Conservation (phyloP, 2,329 filamentous ascomycete genomes). For the Diaporthe sp. region DNA sequence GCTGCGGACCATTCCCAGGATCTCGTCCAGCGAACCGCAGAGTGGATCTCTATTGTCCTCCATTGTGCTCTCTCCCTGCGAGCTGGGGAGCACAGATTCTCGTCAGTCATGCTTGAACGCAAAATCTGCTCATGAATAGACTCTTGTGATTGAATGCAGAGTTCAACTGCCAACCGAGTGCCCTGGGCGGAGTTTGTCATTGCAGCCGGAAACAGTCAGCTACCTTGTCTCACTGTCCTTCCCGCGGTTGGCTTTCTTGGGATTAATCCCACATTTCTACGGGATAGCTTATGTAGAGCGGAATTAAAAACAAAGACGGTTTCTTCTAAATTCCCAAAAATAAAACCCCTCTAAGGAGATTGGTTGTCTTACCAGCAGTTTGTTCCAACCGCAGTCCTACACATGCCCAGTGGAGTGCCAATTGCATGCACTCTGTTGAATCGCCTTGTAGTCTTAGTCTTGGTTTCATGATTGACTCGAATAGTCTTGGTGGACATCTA, state of each 20-base stretch:
- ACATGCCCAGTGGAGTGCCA: neutral
- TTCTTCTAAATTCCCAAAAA: neutral
- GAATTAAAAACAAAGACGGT: neutral
- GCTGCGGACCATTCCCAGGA: neutral
- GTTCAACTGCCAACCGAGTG: neutral
- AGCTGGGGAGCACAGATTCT: neutral
- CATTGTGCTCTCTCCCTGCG: neutral
- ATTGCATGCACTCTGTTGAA: too few species aligned
- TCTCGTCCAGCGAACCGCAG: slow-evolving; percentile 13
- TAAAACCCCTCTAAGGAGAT: neutral
- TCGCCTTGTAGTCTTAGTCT: neutral
- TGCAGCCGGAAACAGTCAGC: slow-evolving; percentile 10
- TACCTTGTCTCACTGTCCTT: neutral
- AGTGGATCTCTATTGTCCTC: neutral
- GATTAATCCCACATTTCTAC: neutral
- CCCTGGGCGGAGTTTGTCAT: neutral
- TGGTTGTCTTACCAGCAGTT: neutral
- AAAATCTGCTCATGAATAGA: neutral
- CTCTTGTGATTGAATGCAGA: neutral
- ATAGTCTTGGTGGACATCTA: too few species aligned
- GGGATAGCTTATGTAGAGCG: neutral
- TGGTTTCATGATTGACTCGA: neutral
- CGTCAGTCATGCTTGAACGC: neutral
- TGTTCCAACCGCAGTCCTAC: neutral
- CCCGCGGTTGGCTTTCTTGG: neutral